phyloP scores from a whole-genome alignment of 2,329 filamentous ascomycete genomes.

The Allantophomopsis lycopodina region DNA sequence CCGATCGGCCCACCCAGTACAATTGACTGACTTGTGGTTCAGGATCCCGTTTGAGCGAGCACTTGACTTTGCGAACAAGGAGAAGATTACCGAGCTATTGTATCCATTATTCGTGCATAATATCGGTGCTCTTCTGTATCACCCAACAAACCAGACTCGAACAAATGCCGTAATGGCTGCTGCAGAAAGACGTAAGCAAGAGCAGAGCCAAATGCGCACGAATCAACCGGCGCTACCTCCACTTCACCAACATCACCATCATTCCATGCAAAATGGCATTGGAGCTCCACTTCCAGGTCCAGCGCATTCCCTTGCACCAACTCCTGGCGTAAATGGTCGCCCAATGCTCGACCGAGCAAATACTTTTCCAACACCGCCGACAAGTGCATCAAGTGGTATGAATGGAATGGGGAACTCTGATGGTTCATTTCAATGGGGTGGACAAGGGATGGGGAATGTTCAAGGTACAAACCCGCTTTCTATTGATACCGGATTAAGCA shows the following conservation, averaged over 20 bases:
- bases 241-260: slow-evolving; percentile 50
- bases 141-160: slow-evolving; percentile 75
- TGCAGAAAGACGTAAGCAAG: slow-evolving; percentile 62
- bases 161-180: slow-evolving; percentile 82
- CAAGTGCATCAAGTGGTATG: slow-evolving; percentile 80
- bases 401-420: slow-evolving; percentile 59
- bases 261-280: slow-evolving; percentile 46
- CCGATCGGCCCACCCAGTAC: too few relatives aligned
- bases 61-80: slow-evolving; percentile 98
- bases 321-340: slow-evolving; percentile 54
- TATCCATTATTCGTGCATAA: slow-evolving; percentile 98
- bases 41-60: slow-evolving; percentile 98
- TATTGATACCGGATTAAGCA: slow-evolving; percentile 68
- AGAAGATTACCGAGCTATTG: slow-evolving; percentile 91
- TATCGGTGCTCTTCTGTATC: slow-evolving; percentile 85
- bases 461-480: slow-evolving; percentile 59
- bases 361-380: slow-evolving; percentile 87
- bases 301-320: slow-evolving; percentile 44
- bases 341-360: slow-evolving; percentile 74
- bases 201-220: slow-evolving; percentile 51
- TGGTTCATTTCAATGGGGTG: slow-evolving; percentile 66
- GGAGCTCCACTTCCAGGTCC: slow-evolving; percentile 34
- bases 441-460: slow-evolving; percentile 44
- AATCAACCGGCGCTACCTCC: slow-evolving; percentile 48
- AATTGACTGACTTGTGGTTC: neutral